Evolutionary conservation across 768 basidiomycete genomes (phyloP).

Genomic region (Hortiboletus campestris): DNA sequence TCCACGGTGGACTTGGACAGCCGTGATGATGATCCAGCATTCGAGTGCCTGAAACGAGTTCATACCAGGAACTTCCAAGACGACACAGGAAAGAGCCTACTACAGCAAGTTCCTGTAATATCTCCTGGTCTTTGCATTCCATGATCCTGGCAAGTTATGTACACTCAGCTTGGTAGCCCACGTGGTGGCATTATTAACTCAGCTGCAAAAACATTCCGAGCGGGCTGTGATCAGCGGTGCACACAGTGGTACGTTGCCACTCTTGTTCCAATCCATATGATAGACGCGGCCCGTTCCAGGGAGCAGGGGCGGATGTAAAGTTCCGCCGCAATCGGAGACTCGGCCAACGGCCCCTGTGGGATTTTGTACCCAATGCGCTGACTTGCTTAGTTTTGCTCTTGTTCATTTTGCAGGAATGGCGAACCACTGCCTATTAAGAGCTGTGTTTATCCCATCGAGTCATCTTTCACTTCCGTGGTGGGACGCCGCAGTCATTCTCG

Average conservation of each 20-base stretch:
- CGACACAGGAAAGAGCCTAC: not conserved
- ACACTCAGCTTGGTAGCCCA: no score
- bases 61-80: not conserved
- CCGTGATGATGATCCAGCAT: no score
- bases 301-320: not conserved
- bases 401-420: conserved; percentile 27
- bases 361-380: conserved; percentile 21
- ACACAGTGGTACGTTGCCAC: not conserved
- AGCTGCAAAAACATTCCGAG: not conserved
- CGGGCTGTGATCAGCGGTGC: conserved; percentile 23
- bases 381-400: conserved; percentile 2
- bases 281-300: conserved; percentile 3
- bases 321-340: conserved; percentile 24
- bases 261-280: not conserved
- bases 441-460: conserved; percentile 13
- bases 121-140: not conserved
- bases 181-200: not conserved
- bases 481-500: conserved; percentile 22
- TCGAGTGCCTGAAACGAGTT: no score
- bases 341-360: conserved; percentile 10
- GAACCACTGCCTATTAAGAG: conserved; percentile 21
- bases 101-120: conserved; percentile 5
- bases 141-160: no score
- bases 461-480: conserved; percentile 18
- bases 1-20: conserved; percentile 8